Percentiles rank a stretch among this genome's conserved stretches.
Conservation (phyloP, 2,329 filamentous ascomycete genomes). For the Cladophialophora immunda region DNA sequence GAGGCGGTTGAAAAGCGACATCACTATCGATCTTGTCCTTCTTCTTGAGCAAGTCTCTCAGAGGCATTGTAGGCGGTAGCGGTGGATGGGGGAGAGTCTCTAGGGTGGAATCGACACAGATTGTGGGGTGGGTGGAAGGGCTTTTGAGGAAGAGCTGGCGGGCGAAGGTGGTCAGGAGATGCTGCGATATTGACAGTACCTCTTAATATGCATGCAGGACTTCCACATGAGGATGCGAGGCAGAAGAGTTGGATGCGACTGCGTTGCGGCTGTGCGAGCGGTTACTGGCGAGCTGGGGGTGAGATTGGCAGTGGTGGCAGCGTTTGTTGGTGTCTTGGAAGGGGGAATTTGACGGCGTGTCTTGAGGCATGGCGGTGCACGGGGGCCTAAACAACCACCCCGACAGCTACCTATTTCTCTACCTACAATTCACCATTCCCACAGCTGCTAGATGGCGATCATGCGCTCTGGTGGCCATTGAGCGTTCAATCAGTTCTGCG, state of each 20-base stretch:
- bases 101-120: neutral
- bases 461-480: neutral
- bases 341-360: slow-evolving; percentile 7
- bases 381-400: slow-evolving; percentile 14
- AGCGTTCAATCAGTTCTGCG: neutral
- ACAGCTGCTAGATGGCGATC: neutral
- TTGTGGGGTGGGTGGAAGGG: slow-evolving; percentile 1
- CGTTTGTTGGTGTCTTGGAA: slow-evolving; percentile 13
- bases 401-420: neutral
- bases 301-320: slow-evolving; percentile 10
- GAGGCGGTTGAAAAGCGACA: slow-evolving; percentile 36
- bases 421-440: no score
- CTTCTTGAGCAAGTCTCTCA: slow-evolving; percentile 70
- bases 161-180: slow-evolving; percentile 17
- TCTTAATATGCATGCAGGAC: slow-evolving; percentile 27
- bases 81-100: neutral
- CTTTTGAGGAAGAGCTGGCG: neutral
- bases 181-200: slow-evolving; percentile 33
- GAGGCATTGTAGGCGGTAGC: slow-evolving; percentile 55
- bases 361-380: slow-evolving; percentile 11
- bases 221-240: slow-evolving; percentile 23
- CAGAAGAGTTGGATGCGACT: slow-evolving; percentile 6
- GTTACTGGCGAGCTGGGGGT: slow-evolving; percentile 20
- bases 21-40: slow-evolving; percentile 62
- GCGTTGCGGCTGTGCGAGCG: slow-evolving; percentile 32